Base-by-base conservation (phyloP, 2,329 filamentous ascomycete genomes). In the Penicillium hordei region DNA sequence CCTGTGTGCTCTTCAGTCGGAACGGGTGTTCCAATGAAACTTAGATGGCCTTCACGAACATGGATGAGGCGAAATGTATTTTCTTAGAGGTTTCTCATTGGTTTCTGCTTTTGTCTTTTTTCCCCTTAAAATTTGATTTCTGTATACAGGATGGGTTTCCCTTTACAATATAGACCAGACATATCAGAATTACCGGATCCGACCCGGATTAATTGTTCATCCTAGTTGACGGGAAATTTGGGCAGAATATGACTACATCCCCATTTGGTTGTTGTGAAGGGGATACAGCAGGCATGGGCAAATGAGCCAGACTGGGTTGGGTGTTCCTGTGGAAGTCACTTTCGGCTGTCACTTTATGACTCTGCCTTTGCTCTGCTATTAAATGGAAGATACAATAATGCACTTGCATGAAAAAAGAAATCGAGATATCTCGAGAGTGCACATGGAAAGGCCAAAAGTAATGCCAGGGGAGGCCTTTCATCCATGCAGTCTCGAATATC, bases 41-140 rank as follows among this genome's bases (percentile, higher is more conserved):
- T 59, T 67, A 65, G 62, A 65, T 59, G 55, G 55, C 62, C 55
- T 52, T 68, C 55, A 67, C 58, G 66, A 65, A 67, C 60, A 68
- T 66, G 63, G 58, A 64, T 61, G 60, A 61, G 66, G 66, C 65
- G 67, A 68, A 68, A 59, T 64, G 49, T 60, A 57, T 53, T 48
- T 48, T 44, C 49, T 53, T 51, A 54, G 55, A 38, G 42, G 25
- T 49, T 38, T 25, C 36, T 54, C 15, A 12, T 44, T 27, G 6
- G 17, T 27, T 56, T 48, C 52, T 64, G 48, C 33, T 56, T 54
- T 62, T 58, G 29, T 23, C 42, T 53, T 55, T 48, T 29, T 52
- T 44, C 43, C 10, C 2, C 12, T 17, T 17, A n/a, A 43, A 57
- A 58, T 48, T 29, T 43, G 38, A 39, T 33, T 40, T 34, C 10